These are phyloP conservation scores for Ceratobasidium theobromae DNA, from an alignment of 1,284 basidiomycete species.

Conservation along the genomic window DNA sequence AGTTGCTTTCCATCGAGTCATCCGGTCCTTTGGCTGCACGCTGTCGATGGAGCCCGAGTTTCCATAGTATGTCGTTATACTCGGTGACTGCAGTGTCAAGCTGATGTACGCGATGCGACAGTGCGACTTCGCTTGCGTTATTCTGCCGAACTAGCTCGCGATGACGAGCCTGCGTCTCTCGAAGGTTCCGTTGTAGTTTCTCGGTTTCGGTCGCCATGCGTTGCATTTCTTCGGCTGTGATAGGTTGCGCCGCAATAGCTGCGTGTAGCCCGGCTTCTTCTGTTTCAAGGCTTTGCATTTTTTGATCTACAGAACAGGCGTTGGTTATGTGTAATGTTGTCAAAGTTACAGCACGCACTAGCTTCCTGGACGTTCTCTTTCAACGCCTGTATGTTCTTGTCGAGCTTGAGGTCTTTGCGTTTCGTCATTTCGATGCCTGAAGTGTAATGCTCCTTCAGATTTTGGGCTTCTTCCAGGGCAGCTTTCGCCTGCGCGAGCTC, in stretches of 20 bases:
- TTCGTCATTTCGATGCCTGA: conserved; percentile 31
- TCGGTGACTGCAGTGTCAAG: conserved; percentile 30
- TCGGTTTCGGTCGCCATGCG: conserved; percentile 34
- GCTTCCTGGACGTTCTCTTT: conserved; percentile 25
- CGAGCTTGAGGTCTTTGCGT: conserved; percentile 25
- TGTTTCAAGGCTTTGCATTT: conserved; percentile 29
- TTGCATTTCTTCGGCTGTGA: conserved; percentile 34
- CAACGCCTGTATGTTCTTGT: conserved; percentile 7
- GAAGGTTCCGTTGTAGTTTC: conserved; percentile 26
- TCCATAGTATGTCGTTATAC: conserved; percentile 33
- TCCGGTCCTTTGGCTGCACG: conserved; percentile 6
- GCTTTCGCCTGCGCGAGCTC: conserved; percentile 13
- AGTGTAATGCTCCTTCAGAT: conserved; percentile 9
- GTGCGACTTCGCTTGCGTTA: conserved; percentile 31
- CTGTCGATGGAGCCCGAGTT: conserved; percentile 27
- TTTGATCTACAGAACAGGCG: not conserved
- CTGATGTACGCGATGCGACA: conserved; percentile 29
- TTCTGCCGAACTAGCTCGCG: conserved; percentile 22
- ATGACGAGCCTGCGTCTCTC: conserved; percentile 19
- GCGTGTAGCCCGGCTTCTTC: conserved; percentile 28
- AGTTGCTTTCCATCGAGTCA: conserved; percentile 20
- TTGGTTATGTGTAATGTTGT: not conserved
- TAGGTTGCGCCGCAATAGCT: conserved; percentile 31
- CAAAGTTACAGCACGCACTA: not conserved
- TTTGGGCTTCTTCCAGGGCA: conserved; percentile 6